These are phyloP conservation scores for Lactarius quietus DNA, from an alignment of 768 basidiomycete species.

Conservation along the genomic window DNA sequence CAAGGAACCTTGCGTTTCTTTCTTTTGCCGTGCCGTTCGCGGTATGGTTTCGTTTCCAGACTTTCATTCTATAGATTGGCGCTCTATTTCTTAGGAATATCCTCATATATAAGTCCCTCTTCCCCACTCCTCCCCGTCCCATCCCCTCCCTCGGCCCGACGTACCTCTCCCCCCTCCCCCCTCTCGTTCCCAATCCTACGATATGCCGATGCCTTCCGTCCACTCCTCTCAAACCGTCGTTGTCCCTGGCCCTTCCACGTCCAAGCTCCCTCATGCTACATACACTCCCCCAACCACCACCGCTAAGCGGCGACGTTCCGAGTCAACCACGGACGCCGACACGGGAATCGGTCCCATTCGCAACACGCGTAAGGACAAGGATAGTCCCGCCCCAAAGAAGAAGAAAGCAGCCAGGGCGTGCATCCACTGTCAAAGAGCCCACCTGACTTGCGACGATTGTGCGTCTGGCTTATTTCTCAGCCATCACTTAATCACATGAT, in stretches of 20 bases:
- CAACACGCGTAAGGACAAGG: constrained; percentile 49
- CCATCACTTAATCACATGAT: constrained; percentile 18
- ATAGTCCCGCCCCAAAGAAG: constrained; percentile 69
- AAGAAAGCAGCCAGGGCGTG: constrained; percentile 95
- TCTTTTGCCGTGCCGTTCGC: not conserved
- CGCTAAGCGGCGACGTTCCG: constrained; percentile 44
- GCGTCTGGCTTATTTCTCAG: constrained; percentile 35
- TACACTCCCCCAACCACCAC: not conserved
- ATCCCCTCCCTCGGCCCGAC: constrained; percentile 8
- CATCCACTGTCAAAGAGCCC: constrained; percentile 94
- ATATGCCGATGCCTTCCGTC: constrained; percentile 16
- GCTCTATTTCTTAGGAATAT: not conserved
- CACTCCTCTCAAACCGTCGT: not conserved
- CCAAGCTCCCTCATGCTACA: too few species aligned
- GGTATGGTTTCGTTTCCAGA: constrained; percentile 2
- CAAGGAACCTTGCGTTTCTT: not conserved
- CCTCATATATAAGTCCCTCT: constrained; percentile 7
- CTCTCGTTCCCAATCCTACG: constrained; percentile 12
- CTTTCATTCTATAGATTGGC: not conserved
- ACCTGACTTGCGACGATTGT: constrained; percentile 99
- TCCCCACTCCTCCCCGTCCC: not conserved
- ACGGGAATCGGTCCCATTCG: constrained; percentile 45
- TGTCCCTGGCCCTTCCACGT: not conserved
- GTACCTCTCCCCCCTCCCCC: not conserved
- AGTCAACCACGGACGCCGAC: constrained; percentile 52